Conservation (phyloP, 2,329 filamentous ascomycete genomes). For the Whalleya microplaca region DNA sequence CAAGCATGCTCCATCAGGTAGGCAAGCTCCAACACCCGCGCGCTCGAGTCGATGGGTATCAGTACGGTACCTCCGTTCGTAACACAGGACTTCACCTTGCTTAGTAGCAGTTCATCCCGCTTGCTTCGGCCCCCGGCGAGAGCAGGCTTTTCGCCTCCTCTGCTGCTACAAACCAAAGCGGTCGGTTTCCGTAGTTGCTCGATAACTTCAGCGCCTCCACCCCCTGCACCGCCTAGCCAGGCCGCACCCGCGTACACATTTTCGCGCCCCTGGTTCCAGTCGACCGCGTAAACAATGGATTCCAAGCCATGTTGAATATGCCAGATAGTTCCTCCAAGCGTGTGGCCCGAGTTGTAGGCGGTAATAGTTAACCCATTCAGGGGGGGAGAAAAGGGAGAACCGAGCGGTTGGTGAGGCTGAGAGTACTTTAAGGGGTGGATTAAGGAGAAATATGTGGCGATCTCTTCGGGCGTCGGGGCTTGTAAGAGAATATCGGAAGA, state of each 20-base stretch:
- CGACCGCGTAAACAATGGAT: conserved; percentile 95
- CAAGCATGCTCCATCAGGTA: conserved; percentile 93
- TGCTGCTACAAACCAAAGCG: conserved; percentile 88
- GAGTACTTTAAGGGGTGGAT: conserved; percentile 96
- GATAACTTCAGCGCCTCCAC: conserved; percentile 85
- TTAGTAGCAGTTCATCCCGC: conserved; percentile 82
- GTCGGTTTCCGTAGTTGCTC: conserved; percentile 93
- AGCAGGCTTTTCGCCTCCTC: conserved; percentile 73
- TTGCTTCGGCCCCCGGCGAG: conserved; percentile 74
- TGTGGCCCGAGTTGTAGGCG: conserved; percentile 95
- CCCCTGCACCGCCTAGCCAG: conserved; percentile 83
- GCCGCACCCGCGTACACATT: conserved; percentile 93
- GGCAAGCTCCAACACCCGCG: conserved; percentile 87
- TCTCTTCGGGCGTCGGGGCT: conserved; percentile 83
- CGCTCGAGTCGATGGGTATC: conserved; percentile 93
- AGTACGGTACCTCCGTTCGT: conserved; percentile 85
- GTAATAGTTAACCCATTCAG: conserved; percentile 92
- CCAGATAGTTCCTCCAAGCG: conserved; percentile 96
- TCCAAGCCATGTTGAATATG: conserved; percentile 96
- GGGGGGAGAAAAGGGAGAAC: conserved; percentile 85
- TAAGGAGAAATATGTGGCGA: conserved; percentile 86
- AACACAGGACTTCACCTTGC: conserved; percentile 79
- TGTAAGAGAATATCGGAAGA: conserved; percentile 62
- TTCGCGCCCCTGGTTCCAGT: conserved; percentile 98
- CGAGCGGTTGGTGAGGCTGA: conserved; percentile 87